Conservation (phyloP, 1,139 yeast genomes). For the Geotrichum candidum region DNA sequence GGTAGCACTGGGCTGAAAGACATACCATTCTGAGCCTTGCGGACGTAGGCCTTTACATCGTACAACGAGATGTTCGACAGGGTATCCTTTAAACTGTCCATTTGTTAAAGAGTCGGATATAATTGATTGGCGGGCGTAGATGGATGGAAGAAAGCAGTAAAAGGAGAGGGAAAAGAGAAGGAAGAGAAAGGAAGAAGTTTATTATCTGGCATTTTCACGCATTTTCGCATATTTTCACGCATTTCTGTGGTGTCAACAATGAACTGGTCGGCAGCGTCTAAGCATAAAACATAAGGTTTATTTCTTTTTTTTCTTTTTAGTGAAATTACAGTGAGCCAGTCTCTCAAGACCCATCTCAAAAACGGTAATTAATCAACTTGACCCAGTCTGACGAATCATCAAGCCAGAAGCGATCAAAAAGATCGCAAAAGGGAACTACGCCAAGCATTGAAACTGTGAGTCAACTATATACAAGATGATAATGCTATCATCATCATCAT, state of each 20-base stretch:
- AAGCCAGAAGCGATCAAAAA: not conserved
- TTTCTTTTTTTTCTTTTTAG: not conserved
- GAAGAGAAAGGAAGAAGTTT: not conserved
- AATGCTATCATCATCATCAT: no score
- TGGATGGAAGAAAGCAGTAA: not conserved
- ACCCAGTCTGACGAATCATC: not conserved
- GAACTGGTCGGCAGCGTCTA: not conserved
- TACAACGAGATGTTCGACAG: conserved; percentile 79
- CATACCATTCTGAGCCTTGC: conserved; percentile 87
- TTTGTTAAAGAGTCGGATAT: conserved; percentile 23
- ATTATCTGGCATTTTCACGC: not conserved
- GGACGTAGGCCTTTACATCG: conserved; percentile 95
- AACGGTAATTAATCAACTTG: not conserved
- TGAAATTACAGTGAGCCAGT: not conserved
- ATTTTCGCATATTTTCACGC: not conserved
- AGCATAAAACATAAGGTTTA: not conserved
- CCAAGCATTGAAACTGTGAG: not conserved
- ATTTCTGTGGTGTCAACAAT: not conserved
- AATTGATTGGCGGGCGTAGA: not conserved
- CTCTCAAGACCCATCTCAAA: not conserved
- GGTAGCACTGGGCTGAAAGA: not conserved
- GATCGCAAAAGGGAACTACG: not conserved
- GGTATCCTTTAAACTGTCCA: conserved; percentile 67
- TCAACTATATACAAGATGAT: not conserved
- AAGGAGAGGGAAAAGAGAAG: not conserved